Base-by-base conservation (phyloP, 2,329 filamentous ascomycete genomes). In the Aspergillus fumigatus region DNA sequence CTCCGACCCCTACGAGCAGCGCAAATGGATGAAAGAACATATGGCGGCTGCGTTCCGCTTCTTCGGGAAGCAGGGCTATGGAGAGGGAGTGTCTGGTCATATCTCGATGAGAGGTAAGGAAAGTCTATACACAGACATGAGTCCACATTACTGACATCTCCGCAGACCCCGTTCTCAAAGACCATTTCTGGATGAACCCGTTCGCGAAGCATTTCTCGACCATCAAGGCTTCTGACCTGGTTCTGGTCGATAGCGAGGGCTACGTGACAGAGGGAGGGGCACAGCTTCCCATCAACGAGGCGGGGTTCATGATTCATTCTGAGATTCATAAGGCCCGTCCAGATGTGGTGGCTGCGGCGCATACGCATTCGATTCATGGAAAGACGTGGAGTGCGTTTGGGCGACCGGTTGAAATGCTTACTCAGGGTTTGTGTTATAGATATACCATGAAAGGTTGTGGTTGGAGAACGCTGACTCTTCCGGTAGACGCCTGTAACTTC, bases 361-460 rank as follows among this genome's bases (percentile, higher is more conserved):
- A 86, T 67, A 80, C 79, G 1, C 84, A 85, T 68, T 80, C 78
- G 17, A 76, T 85, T 50, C 80, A 84, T 63, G 84, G 84, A 3
- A 81, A 83, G 51, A 80, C 85, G 10, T 88, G 88, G 74, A 84
- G 82, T 63, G 73, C 83, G 0, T 79, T 87, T 23, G 85, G 86
- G 7, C 81, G 81, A 57, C 77, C 77, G 6, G 75, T 86, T 48
- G 82, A 85, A 57, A 84, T 81, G 65, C 79, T 82, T 49, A 83
- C 82, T 0, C 84, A 86, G 68, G 84, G 85, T 85, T 17, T 23
- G 60, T 49, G 3, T 9, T 25, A 5, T 38, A 17, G 5, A 14
- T 38, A 38, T 38, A 38, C 32, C 32, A 3, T 38, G 14, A 38
- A 17, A 14, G 32, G 5, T 38, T 17, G 41, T 45, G 21, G 41